phyloP scores from a whole-genome alignment of 2,329 filamentous ascomycete species.

The Samsoniella hepiali region DNA sequence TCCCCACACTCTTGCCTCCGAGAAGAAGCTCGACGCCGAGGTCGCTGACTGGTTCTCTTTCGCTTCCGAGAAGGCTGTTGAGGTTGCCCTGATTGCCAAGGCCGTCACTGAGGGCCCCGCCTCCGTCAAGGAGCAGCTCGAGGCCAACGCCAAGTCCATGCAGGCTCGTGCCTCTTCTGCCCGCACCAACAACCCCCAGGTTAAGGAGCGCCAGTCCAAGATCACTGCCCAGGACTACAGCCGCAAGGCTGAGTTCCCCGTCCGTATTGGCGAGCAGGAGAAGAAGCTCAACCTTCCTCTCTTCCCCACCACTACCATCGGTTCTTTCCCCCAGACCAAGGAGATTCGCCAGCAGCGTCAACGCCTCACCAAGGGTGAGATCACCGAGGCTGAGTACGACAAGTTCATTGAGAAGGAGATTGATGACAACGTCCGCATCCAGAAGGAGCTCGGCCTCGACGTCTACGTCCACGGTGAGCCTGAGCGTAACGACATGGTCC shows the following conservation, averaged over 20 bases:
- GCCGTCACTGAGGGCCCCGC: constrained; percentile 91
- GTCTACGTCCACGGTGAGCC: constrained; percentile 98
- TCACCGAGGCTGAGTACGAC: constrained; percentile 88
- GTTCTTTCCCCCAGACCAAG: constrained; percentile 98
- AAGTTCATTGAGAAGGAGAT: constrained; percentile 99
- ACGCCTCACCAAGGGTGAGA: constrained; percentile 99
- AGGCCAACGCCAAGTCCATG: constrained; percentile 95
- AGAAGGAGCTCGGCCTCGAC: constrained; percentile 96
- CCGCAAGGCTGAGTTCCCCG: constrained; percentile 85
- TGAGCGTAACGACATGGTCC: constrained; percentile 99
- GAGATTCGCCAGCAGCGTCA: constrained; percentile 95
- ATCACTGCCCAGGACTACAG: constrained; percentile 83
- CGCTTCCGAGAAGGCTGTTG: constrained; percentile 87
- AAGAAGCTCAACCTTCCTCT: constrained; percentile 88
- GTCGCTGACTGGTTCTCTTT: constrained; percentile 99
- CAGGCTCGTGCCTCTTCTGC: constrained; percentile 86
- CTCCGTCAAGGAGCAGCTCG: constrained; percentile 80
- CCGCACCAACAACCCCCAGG: constrained; percentile 93
- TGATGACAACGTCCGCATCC: constrained; percentile 87
- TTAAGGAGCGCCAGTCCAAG: constrained; percentile 93
- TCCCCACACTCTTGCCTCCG: constrained; percentile 93
- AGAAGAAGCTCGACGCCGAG: constrained; percentile 96
- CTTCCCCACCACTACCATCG: constrained; percentile 99
- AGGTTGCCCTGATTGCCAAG: constrained; percentile 93
- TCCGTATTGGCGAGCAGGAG: constrained; percentile 83